These are phyloP conservation scores for Amborella trichopoda DNA, from an alignment of 164 flowering plant species.

Conservation along the genomic window DNA sequence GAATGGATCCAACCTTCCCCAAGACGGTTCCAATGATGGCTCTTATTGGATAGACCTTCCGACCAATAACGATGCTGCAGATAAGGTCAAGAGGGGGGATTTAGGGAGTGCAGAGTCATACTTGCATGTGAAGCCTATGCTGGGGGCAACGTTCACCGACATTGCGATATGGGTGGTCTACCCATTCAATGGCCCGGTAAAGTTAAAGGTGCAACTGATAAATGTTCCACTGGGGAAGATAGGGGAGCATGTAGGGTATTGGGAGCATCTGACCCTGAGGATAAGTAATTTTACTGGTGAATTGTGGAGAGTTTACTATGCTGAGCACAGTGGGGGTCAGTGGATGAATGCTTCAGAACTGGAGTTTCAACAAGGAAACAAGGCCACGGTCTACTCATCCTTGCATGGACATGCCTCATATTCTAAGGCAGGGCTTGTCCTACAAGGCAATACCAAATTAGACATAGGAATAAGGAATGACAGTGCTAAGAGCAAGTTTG, in stretches of 20 bases:
- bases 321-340: conserved; percentile 29
- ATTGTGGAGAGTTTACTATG: conserved; percentile 25
- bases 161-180: conserved; percentile 65
- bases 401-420: conserved; percentile 37
- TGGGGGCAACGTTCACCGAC: conserved; percentile 65
- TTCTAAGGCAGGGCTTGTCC: conserved; percentile 23
- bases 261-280: conserved; percentile 50
- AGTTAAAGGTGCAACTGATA: conserved; percentile 23
- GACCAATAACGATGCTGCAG: conserved; percentile 19
- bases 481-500: conserved; percentile 18
- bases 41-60: conserved; percentile 85
- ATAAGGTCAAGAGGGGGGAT: conserved; percentile 53
- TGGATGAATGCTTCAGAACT: conserved; percentile 30
- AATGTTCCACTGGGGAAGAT: conserved; percentile 27
- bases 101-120: conserved; percentile 34
- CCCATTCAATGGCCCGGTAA: conserved; percentile 62
- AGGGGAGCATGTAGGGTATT: conserved; percentile 55
- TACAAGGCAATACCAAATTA: conserved; percentile 19
- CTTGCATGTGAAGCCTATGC: conserved; percentile 61
- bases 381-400: conserved; percentile 27
- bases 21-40: conserved; percentile 62
- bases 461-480: conserved; percentile 39
- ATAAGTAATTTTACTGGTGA: conserved; percentile 47
- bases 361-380: conserved; percentile 32
- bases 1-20: conserved; percentile 69